Evolutionary conservation across 1,284 basidiomycete genomes (phyloP).

Genomic region (Ceratobasidium sp.): DNA sequence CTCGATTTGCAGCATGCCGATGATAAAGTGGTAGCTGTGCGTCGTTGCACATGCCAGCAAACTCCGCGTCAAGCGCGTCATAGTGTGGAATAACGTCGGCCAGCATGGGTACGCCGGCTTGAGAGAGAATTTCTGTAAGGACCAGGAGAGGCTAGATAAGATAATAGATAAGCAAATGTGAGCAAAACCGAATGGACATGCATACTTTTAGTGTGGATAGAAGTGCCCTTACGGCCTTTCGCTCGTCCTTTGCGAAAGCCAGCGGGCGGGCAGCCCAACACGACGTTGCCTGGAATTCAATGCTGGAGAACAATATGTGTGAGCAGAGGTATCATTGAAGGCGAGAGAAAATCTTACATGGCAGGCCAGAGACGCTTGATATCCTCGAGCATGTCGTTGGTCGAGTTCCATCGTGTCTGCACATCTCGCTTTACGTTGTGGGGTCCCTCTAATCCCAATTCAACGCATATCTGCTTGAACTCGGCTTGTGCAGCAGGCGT

Average conservation of each 20-base stretch:
- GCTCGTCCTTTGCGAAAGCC: not conserved
- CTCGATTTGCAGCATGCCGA: not conserved
- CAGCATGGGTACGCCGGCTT: not conserved
- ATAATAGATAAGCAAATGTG: not conserved
- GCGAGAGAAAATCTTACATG: not conserved
- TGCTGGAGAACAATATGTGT: not conserved
- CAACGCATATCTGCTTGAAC: not conserved
- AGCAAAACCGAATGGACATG: not conserved
- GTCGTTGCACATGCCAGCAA: not conserved
- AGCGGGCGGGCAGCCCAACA: not conserved
- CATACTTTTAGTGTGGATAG: not conserved
- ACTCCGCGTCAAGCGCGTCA: not conserved
- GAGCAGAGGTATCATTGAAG: too few relatives aligned
- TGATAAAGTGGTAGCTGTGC: not conserved
- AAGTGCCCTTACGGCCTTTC: not conserved
- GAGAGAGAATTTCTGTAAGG: not conserved
- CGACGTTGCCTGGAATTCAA: not conserved
- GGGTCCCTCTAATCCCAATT: not conserved
- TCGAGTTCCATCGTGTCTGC: conserved; percentile 6
- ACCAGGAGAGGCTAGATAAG: not conserved
- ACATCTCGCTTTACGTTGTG: conserved; percentile 7
- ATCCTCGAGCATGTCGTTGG: not conserved
- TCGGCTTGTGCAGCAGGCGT: not conserved
- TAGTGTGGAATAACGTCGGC: not conserved
- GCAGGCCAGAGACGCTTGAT: not conserved